phyloP scores from a whole-genome alignment of 2,329 filamentous ascomycete genomes.

The Trichophyton mentagrophytes region DNA sequence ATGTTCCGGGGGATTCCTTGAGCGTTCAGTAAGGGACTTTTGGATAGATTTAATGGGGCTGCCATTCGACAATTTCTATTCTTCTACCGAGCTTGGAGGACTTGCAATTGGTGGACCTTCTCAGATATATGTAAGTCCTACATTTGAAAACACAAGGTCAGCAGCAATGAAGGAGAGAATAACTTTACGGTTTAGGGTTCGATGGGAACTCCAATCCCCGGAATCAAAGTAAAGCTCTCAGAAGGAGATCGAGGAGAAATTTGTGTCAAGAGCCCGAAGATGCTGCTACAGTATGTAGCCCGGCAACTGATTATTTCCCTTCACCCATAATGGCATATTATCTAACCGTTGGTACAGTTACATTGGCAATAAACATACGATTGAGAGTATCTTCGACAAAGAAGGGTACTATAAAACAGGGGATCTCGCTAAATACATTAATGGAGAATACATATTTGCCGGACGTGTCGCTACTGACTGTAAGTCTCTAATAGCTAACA shows the following conservation, averaged over 20 bases:
- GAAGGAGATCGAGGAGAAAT: not conserved
- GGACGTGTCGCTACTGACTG: slow-evolving; percentile 14
- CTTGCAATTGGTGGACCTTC: no score
- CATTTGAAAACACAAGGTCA: no score
- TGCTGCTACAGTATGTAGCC: no score
- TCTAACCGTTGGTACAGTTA: not conserved
- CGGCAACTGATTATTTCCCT: no score
- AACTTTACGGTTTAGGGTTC: no score
- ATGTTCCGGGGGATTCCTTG: not conserved
- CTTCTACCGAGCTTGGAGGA: slow-evolving; percentile 7
- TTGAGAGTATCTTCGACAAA: slow-evolving; percentile 4
- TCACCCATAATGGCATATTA: no score
- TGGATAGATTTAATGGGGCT: slow-evolving; percentile 5
- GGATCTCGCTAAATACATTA: slow-evolving; percentile 10
- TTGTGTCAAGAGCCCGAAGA: not conserved
- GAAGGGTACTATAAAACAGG: slow-evolving; percentile 16
- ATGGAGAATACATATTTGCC: slow-evolving; percentile 12
- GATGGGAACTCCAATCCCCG: no score
- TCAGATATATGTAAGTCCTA: no score
- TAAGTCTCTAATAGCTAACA: slow-evolving; percentile 4
- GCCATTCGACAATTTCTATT: slow-evolving; percentile 3
- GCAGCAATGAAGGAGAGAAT: no score
- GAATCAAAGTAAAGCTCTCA: not conserved
- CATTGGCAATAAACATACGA: not conserved
- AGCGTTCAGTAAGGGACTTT: not conserved